A percentile compares a stretch with the other conserved stretches of the same genome.
Conservation (phyloP, 1,139 yeast species). For the Petasospora fabianii region DNA sequence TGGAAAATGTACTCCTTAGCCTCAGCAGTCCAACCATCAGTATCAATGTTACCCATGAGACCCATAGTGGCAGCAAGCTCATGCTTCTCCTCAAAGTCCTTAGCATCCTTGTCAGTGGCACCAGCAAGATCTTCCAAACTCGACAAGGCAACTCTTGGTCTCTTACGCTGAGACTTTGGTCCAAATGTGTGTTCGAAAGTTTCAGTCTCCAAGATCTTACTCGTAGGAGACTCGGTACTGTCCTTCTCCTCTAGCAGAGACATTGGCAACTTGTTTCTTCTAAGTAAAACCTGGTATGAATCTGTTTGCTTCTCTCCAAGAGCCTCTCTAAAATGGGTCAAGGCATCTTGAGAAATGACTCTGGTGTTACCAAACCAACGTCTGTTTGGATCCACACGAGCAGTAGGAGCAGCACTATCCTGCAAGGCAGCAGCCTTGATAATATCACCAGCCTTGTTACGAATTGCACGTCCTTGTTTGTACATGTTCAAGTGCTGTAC, state of each 20-base stretch:
- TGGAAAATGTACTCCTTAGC: slow-evolving; percentile 95
- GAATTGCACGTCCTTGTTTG: slow-evolving; percentile 81
- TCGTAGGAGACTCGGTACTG: slow-evolving; percentile 65
- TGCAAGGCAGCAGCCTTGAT: slow-evolving; percentile 86
- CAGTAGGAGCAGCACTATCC: slow-evolving; percentile 82
- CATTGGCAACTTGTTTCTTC: slow-evolving; percentile 94
- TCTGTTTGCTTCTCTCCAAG: slow-evolving; percentile 84
- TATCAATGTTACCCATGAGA: slow-evolving; percentile 64
- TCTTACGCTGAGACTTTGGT: slow-evolving; percentile 91
- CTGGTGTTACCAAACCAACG: slow-evolving; percentile 98
- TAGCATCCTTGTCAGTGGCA: slow-evolving; percentile 54
- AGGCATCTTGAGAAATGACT: slow-evolving; percentile 95
- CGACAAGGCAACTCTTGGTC: slow-evolving; percentile 76
- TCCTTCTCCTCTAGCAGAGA: slow-evolving; percentile 86
- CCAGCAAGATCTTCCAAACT: slow-evolving; percentile 79
- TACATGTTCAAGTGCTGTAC: slow-evolving; percentile 90
- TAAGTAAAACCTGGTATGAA: slow-evolving; percentile 81
- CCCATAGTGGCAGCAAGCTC: slow-evolving; percentile 76
- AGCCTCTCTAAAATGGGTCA: slow-evolving; percentile 91
- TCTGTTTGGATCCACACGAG: slow-evolving; percentile 93
- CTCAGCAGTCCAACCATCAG: slow-evolving; percentile 80
- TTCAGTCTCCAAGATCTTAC: slow-evolving; percentile 85
- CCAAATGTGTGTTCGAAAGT: slow-evolving; percentile 82
- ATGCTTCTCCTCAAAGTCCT: slow-evolving; percentile 62
- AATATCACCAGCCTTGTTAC: slow-evolving; percentile 85